Evolutionary conservation across 164 flowering plant genomes (phyloP).

Genomic region (Macadamia tetraphylla): DNA sequence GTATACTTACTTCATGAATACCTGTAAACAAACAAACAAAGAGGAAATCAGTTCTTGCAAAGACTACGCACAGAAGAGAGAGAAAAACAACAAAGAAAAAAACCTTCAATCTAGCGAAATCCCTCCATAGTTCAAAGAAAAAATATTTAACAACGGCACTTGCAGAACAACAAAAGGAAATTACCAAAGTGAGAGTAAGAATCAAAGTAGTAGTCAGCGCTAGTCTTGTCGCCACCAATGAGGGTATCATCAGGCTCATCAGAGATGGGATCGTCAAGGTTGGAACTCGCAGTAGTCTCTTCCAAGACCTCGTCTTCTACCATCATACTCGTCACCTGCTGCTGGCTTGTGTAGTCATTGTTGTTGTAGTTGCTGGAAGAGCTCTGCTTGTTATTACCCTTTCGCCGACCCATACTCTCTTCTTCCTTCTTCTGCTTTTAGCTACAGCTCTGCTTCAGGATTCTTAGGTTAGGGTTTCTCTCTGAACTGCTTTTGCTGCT

Average conservation of each 20-base stretch:
- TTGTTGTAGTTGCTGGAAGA: conserved; percentile 16
- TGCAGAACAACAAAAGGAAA: neutral
- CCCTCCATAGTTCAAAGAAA: neutral
- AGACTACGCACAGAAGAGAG: too few species aligned
- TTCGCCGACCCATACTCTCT: conserved; percentile 35
- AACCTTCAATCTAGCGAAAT: neutral
- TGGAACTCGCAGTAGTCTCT: conserved; percentile 35
- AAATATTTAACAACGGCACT: neutral
- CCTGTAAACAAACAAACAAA: conserved; percentile 51
- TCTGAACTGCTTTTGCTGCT: too few species aligned
- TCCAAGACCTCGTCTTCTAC: conserved; percentile 24
- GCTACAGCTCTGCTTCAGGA: neutral
- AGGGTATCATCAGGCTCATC: conserved; percentile 30
- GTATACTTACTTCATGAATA: conserved; percentile 94
- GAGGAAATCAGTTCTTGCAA: conserved; percentile 2
- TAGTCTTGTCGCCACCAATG: conserved; percentile 60
- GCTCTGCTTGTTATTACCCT: conserved; percentile 18
- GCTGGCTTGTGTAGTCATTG: neutral
- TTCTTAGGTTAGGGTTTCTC: conserved; percentile 22
- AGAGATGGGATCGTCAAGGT: conserved; percentile 32
- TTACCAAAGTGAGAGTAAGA: conserved; percentile 99
- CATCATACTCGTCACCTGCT: conserved; percentile 24
- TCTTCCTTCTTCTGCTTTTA: too few species aligned
- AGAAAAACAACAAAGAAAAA: too few species aligned
- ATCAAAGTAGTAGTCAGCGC: conserved; percentile 98